Evolutionary conservation across 2,329 filamentous ascomycete species (phyloP).

Genomic region (Talaromyces sp.): DNA sequence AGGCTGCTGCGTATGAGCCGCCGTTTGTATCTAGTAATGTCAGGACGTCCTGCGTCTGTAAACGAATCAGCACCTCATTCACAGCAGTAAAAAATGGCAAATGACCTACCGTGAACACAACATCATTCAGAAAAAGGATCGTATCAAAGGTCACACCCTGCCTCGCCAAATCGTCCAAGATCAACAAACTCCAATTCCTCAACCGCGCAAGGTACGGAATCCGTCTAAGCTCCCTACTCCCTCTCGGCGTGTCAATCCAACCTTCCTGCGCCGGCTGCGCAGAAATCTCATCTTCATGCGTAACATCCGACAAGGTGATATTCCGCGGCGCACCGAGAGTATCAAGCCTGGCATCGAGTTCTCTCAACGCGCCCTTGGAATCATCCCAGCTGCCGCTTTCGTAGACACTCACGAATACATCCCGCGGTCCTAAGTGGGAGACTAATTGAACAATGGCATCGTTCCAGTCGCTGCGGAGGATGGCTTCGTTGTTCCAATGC

Average conservation of each 20-base stretch:
- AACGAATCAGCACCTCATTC: not conserved
- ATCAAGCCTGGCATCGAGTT: slow-evolving; percentile 57
- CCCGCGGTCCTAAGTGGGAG: slow-evolving; percentile 58
- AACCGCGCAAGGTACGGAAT: slow-evolving; percentile 67
- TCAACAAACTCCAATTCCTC: slow-evolving; percentile 63
- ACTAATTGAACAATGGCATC: slow-evolving; percentile 59
- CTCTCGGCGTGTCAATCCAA: slow-evolving; percentile 62
- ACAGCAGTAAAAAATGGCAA: no score
- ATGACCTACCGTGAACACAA: slow-evolving; percentile 42
- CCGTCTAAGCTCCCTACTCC: slow-evolving; percentile 58
- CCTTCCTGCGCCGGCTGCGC: slow-evolving; percentile 47
- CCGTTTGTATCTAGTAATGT: slow-evolving; percentile 59
- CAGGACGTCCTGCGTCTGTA: slow-evolving; percentile 42
- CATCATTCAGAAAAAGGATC: slow-evolving; percentile 58
- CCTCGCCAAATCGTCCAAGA: slow-evolving; percentile 53
- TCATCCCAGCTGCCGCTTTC: slow-evolving; percentile 70
- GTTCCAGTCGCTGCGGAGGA: slow-evolving; percentile 64
- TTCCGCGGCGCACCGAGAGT: slow-evolving; percentile 53
- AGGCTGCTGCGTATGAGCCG: slow-evolving; percentile 64
- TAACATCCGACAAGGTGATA: slow-evolving; percentile 59
- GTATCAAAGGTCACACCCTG: slow-evolving; percentile 57
- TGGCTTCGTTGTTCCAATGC: slow-evolving; percentile 65
- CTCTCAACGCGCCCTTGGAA: slow-evolving; percentile 60
- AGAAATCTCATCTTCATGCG: slow-evolving; percentile 58
- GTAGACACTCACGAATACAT: slow-evolving; percentile 66